A percentile compares a stretch with the other conserved stretches of the same genome.
Conservation (phyloP, 768 basidiomycete species). For the Obba rivulosa region DNA sequence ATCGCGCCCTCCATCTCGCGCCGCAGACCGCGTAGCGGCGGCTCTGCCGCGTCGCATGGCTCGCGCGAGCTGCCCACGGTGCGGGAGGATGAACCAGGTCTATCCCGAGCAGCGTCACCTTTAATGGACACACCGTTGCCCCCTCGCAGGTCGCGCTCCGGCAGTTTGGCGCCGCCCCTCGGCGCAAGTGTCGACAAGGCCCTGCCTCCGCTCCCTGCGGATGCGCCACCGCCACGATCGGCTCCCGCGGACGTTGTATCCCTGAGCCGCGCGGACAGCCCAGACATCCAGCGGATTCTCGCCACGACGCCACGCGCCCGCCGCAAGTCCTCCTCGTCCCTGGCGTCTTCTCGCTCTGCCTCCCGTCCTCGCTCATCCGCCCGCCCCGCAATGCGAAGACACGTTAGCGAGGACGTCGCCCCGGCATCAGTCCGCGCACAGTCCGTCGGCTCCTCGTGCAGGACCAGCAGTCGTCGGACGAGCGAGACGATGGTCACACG, state of each 20-base stretch:
- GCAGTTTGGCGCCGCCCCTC: conserved; percentile 1
- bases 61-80: conserved; percentile 25
- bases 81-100: conserved; percentile 20
- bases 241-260: conserved; percentile 2
- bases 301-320: conserved; percentile 27
- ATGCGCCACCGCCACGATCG: conserved; percentile 5
- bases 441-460: no score
- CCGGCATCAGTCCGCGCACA: no score
- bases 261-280: conserved; percentile 20
- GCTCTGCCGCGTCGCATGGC: conserved; percentile 26
- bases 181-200: conserved; percentile 15
- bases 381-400: conserved; percentile 11
- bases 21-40: conserved; percentile 5
- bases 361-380: conserved; percentile 16
- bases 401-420: conserved; percentile 13
- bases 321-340: conserved; percentile 20
- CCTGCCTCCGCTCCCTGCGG: conserved; percentile 19
- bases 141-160: no score
- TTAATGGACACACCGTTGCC: background rate
- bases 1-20: conserved; percentile 9
- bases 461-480: conserved; percentile 1
- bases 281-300: conserved; percentile 27
- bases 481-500: conserved; percentile 3
- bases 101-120: conserved; percentile 7
- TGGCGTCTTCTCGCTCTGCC: conserved; percentile 17